Conservation (phyloP, 192 early-diverging fungal genomes). For the Glomus cerebriforme region DNA sequence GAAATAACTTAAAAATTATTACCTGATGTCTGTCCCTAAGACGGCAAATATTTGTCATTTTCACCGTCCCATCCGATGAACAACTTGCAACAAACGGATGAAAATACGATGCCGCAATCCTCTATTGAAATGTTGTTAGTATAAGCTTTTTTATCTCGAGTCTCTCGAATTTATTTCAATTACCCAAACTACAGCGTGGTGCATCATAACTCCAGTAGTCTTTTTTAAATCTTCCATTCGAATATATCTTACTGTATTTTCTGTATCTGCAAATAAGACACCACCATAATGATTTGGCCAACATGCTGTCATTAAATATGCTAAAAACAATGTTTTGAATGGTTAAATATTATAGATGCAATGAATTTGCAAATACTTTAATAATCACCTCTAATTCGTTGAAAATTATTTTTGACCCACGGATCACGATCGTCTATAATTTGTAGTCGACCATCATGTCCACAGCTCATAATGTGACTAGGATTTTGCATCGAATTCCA, state of each 20-base stretch:
- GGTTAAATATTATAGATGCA: background rate
- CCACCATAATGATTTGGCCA: constrained; percentile 29
- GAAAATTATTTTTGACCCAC: constrained; percentile 28
- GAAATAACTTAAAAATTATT: background rate
- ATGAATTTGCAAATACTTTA: background rate
- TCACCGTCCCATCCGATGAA: constrained; percentile 19
- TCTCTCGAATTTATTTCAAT: background rate
- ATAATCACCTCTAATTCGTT: constrained; percentile 9
- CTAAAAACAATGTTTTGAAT: background rate
- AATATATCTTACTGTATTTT: constrained; percentile 26
- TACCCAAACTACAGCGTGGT: constrained; percentile 22
- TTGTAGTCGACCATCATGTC: constrained; percentile 30
- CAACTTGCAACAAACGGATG: constrained; percentile 33
- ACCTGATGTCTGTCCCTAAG: constrained; percentile 28
- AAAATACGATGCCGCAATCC: constrained; percentile 14
- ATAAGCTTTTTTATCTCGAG: background rate
- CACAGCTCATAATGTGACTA: constrained; percentile 29
- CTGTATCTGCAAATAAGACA: constrained; percentile 21
- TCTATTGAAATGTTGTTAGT: background rate
- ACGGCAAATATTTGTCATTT: constrained; percentile 33
- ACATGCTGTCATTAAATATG: background rate
- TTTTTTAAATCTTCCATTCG: constrained; percentile 31
- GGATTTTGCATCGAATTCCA: constrained; percentile 27
- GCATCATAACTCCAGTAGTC: constrained; percentile 24
- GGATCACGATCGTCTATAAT: constrained; percentile 30